phyloP scores from a whole-genome alignment of 371 early-diverging fungal genomes.

The Batkoa obscura region DNA sequence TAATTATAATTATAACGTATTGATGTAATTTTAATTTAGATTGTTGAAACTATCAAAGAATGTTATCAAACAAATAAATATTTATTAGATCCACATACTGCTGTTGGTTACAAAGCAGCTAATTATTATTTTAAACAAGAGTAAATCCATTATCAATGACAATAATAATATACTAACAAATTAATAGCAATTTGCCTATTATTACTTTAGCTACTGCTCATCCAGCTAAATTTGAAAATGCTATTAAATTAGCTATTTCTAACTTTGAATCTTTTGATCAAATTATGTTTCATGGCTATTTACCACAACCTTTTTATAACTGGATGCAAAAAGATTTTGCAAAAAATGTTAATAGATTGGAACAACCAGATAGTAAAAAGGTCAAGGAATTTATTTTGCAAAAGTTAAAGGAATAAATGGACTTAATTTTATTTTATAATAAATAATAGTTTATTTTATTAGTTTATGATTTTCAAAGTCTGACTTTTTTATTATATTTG shows the following conservation, averaged over 20 bases:
- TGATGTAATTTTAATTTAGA: constrained; percentile 16
- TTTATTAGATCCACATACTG: constrained; percentile 89
- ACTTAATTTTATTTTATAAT: no score
- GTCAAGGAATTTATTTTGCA: no score
- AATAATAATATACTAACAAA: constrained; percentile 5
- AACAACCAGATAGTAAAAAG: no score
- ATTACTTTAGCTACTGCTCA: constrained; percentile 84
- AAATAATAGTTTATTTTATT: no score
- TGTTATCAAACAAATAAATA: constrained; percentile 18
- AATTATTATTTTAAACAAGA: no score
- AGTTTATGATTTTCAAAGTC: no score
- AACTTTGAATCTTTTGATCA: background rate
- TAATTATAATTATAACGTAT: no score
- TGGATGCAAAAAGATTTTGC: background rate
- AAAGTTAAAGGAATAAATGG: no score
- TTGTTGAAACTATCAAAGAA: constrained; percentile 44
- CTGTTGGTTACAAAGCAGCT: constrained; percentile 63
- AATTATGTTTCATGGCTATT: background rate
- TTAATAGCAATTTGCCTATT: constrained; percentile 13
- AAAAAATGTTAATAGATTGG: no score
- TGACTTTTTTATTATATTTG: no score
- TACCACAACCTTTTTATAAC: constrained; percentile 1
- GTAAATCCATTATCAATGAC: no score
- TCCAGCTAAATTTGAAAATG: constrained; percentile 90
- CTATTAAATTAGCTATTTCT: constrained; percentile 55